These are phyloP conservation scores for Mycena rosella DNA, from an alignment of 768 basidiomycete genomes.

Conservation along the genomic window DNA sequence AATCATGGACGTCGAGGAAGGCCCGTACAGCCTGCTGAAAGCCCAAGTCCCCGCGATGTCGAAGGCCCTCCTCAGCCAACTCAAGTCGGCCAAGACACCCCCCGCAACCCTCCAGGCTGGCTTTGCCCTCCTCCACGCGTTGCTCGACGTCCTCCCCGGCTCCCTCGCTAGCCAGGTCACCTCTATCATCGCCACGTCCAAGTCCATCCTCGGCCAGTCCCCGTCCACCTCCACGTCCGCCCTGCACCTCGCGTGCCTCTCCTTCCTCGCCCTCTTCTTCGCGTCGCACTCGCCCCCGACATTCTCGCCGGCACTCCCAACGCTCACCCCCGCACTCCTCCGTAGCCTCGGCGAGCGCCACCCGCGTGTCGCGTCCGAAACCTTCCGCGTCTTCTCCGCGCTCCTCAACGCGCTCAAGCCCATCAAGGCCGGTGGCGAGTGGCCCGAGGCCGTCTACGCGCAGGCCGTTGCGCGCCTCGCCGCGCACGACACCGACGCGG, in stretches of 20 bases:
- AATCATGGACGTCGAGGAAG: conserved; percentile 81
- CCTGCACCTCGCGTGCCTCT: conserved; percentile 85
- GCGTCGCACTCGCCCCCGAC: conserved; percentile 71
- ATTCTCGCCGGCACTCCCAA: conserved; percentile 71
- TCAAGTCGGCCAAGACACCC: conserved; percentile 84
- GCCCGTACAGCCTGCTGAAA: conserved; percentile 78
- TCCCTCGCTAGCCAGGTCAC: conserved; percentile 79
- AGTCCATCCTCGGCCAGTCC: conserved; percentile 72
- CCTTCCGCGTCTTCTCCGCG: conserved; percentile 89
- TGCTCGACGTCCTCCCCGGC: conserved; percentile 87
- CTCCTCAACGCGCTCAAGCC: conserved; percentile 84
- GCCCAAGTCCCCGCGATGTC: conserved; percentile 83
- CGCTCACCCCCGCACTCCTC: conserved; percentile 80
- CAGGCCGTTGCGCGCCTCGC: conserved; percentile 79
- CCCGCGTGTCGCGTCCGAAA: conserved; percentile 89
- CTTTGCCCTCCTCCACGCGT: conserved; percentile 80
- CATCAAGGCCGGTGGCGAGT: conserved; percentile 65
- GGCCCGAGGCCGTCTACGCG: conserved; percentile 80
- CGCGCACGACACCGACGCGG: conserved; percentile 90
- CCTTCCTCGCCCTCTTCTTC: conserved; percentile 90
- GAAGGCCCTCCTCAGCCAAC: conserved; percentile 87
- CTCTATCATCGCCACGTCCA: conserved; percentile 73
- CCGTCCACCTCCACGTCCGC: conserved; percentile 83
- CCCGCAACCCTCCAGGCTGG: conserved; percentile 87
- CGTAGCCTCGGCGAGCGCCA: conserved; percentile 84